Conservation (phyloP, 495 filamentous ascomycete species). For the Echria macrotheca region DNA sequence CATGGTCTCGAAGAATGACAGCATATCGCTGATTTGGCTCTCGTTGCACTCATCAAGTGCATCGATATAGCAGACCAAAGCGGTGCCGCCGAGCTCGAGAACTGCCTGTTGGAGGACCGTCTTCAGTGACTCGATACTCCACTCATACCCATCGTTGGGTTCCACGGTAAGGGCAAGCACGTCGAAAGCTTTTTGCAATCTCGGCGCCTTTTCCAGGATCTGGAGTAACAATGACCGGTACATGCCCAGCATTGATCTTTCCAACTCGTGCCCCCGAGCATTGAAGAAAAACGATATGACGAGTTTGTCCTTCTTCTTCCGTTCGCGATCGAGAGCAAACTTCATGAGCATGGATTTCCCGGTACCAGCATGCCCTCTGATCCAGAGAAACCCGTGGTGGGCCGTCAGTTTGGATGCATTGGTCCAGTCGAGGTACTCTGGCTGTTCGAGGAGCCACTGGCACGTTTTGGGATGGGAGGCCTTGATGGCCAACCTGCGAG, state of each 20-base stretch:
- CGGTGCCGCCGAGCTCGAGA: constrained; percentile 12
- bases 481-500: constrained; percentile 33
- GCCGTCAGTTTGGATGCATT: constrained; percentile 27
- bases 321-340: constrained; percentile 19
- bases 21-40: constrained; percentile 27
- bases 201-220: constrained; percentile 23
- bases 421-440: constrained; percentile 44
- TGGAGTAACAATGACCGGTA: constrained; percentile 48
- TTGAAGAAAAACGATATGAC: constrained; percentile 30
- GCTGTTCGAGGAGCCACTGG: constrained; percentile 40
- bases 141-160: constrained; percentile 9
- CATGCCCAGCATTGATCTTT: constrained; percentile 49
- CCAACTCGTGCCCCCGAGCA: constrained; percentile 36
- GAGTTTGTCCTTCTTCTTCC: constrained; percentile 6
- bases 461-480: constrained; percentile 39
- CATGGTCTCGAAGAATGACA: constrained; percentile 28
- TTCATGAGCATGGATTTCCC: constrained; percentile 47
- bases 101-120: constrained; percentile 19
- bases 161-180: constrained; percentile 2
- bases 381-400: constrained; percentile 51
- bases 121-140: constrained; percentile 9
- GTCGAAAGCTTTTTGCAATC: constrained; percentile 21
- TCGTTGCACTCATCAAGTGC: constrained; percentile 38
- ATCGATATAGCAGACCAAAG: constrained; percentile 31
- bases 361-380: constrained; percentile 52